Evolutionary conservation across 441 rosid species (phyloP).

Genomic region (Kokia cookei): DNA sequence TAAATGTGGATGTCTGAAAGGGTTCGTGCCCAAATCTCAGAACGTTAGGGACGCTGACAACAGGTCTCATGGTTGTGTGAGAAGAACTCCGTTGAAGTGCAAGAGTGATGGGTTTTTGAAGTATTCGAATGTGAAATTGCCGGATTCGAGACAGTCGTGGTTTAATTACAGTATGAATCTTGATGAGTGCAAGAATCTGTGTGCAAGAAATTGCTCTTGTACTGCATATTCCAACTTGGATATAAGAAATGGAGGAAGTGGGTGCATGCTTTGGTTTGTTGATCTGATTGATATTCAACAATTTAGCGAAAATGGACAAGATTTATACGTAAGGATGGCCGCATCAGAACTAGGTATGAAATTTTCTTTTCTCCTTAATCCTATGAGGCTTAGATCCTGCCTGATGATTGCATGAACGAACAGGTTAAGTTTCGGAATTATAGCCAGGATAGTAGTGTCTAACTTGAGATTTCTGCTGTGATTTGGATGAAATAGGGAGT

Average conservation of each 20-base stretch:
- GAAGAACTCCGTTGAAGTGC: conserved; percentile 14
- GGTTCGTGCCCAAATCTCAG: conserved; percentile 18
- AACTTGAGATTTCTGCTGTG: background rate
- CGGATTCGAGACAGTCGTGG: conserved; percentile 17
- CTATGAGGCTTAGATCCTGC: too few species aligned
- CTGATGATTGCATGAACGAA: too few species aligned
- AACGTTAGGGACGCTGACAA: conserved; percentile 8
- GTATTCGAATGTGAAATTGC: conserved; percentile 17
- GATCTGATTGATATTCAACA: conserved; percentile 21
- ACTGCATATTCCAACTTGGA: conserved; percentile 19
- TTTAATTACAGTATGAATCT: conserved; percentile 11
- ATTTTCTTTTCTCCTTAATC: background rate
- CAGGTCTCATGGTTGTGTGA: conserved; percentile 21
- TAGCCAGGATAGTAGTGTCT: background rate
- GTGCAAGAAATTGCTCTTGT: conserved; percentile 17
- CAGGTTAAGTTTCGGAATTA: background rate
- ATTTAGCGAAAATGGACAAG: conserved; percentile 8
- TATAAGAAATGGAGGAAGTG: conserved; percentile 19
- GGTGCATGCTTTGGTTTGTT: conserved; percentile 27
- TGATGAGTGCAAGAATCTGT: conserved; percentile 19
- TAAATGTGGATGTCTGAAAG: conserved; percentile 17
- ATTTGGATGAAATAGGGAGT: background rate
- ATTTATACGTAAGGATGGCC: conserved; percentile 9
- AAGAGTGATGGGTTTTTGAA: conserved; percentile 21
- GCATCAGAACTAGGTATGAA: conserved; percentile 17